Evolutionary conservation across 371 early-diverging fungal species (phyloP), one percentile per base, ranked within the genome.

Genomic region (Batrachochytrium dendrobatidis): DNA sequence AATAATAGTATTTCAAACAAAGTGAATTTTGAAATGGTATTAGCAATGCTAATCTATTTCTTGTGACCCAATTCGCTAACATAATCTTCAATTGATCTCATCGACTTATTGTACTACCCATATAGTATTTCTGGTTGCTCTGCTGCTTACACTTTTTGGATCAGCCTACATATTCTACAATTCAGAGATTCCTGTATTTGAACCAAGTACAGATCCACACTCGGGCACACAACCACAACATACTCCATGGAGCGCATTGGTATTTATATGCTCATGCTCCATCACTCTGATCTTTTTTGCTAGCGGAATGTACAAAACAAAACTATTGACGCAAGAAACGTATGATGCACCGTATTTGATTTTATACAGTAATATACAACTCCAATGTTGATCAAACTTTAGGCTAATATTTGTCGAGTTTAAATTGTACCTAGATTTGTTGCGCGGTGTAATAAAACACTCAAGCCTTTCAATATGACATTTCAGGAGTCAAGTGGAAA

Each of bases 391-490:
- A n/a, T n/a, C n/a, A n/a, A n/a, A n/a, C n/a, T n/a, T n/a, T n/a
- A n/a, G n/a, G n/a, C n/a, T n/a, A n/a, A n/a, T n/a, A n/a, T n/a
- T n/a, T n/a, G n/a, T n/a, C n/a, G n/a, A n/a, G n/a, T n/a, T n/a
- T n/a, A n/a, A n/a, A n/a, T n/a, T 28, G 24, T 3, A n/a, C 3
- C 12, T 32, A 51, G 51, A 24, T 51, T 51, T 24, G 51, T n/a
- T 4, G 51, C 28, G 5, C 51, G 32, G n/a, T 51, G 51, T n/a
- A 51, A 51, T 24, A 3, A 32, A n/a, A 7, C 51, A 17, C 51
- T 51, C 51, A 51, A 51, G n/a, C 51, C 51, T 3, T 51, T 8
- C 51, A 51, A 51, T 24, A 51, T 51, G 51, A 3, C 32, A 7
- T 51, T 51, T 32, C 24, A 51, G 7, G 51, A 51, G 30, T 17